Conservation (phyloP, 1,139 yeast species). For the Candida sanyaensis region DNA sequence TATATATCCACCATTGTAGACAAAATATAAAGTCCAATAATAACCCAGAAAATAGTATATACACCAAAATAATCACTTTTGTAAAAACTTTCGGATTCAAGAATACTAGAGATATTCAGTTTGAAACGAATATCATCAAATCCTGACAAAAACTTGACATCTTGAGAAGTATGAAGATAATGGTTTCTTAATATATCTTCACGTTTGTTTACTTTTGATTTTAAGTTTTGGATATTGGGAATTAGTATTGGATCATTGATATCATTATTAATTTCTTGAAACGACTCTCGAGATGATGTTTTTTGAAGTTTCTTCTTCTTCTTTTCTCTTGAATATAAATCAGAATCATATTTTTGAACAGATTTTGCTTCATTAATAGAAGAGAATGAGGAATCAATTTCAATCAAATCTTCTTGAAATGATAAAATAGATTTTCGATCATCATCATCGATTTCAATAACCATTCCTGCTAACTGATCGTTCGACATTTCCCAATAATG, state of each 20-base stretch:
- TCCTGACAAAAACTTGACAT: constrained; percentile 12
- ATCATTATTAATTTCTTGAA: background rate
- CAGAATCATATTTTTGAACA: background rate
- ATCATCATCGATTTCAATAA: background rate
- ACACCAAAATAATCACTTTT: constrained; percentile 59
- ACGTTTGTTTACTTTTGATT: constrained; percentile 6
- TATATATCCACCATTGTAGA: constrained; percentile 48
- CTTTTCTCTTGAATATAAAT: background rate
- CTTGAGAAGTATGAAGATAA: constrained; percentile 5
- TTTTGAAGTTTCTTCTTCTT: background rate
- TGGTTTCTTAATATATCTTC: constrained; percentile 9
- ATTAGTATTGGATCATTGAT: background rate
- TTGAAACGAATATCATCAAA: constrained; percentile 15
- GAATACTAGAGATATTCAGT: constrained; percentile 39
- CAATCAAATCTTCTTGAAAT: background rate
- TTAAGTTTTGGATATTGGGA: constrained; percentile 5
- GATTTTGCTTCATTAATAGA: background rate
- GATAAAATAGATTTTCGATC: background rate
- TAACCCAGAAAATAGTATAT: constrained; percentile 69
- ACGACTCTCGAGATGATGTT: background rate
- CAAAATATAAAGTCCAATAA: constrained; percentile 53
- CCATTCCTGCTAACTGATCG: background rate
- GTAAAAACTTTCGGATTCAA: constrained; percentile 45
- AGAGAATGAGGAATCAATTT: background rate
- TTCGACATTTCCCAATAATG: background rate